These are phyloP conservation scores for Pyricularia sp. DNA, from an alignment of 2,329 filamentous ascomycete genomes.

Conservation along the genomic window DNA sequence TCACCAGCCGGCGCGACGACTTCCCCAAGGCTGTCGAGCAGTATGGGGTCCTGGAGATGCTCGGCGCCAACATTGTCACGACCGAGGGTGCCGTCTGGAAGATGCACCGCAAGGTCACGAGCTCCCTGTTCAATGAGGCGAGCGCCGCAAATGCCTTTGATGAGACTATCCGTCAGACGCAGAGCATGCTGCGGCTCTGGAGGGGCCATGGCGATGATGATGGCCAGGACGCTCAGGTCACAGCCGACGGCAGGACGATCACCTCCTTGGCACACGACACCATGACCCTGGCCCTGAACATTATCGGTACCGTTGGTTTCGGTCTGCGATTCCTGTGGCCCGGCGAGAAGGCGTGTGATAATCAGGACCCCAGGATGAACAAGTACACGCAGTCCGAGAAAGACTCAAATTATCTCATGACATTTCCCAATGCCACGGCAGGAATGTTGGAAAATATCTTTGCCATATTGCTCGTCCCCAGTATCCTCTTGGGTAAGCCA, in stretches of 20 bases:
- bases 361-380: constrained; percentile 31
- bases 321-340: constrained; percentile 54
- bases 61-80: constrained; percentile 62
- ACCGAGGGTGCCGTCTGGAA: constrained; percentile 64
- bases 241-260: constrained; percentile 31
- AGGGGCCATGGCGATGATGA: constrained; percentile 20
- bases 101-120: constrained; percentile 62
- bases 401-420: constrained; percentile 49
- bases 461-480: constrained; percentile 49
- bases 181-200: constrained; percentile 52
- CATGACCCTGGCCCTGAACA: constrained; percentile 50
- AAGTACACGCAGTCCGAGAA: constrained; percentile 39
- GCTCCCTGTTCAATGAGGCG: constrained; percentile 66
- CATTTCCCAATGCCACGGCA: constrained; percentile 54
- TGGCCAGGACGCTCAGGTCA: background rate
- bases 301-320: constrained; percentile 61
- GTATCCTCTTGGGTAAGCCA: constrained; percentile 41
- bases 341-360: constrained; percentile 40
- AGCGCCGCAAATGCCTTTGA: constrained; percentile 58
- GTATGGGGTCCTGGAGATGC: constrained; percentile 53
- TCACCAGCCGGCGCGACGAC: constrained; percentile 56
- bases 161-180: constrained; percentile 54
- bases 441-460: constrained; percentile 55
- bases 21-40: constrained; percentile 60
- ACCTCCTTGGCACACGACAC: constrained; percentile 51